These are phyloP conservation scores for Colletotrichum liaoningense DNA, from an alignment of 2,329 filamentous ascomycete species.

Conservation along the genomic window DNA sequence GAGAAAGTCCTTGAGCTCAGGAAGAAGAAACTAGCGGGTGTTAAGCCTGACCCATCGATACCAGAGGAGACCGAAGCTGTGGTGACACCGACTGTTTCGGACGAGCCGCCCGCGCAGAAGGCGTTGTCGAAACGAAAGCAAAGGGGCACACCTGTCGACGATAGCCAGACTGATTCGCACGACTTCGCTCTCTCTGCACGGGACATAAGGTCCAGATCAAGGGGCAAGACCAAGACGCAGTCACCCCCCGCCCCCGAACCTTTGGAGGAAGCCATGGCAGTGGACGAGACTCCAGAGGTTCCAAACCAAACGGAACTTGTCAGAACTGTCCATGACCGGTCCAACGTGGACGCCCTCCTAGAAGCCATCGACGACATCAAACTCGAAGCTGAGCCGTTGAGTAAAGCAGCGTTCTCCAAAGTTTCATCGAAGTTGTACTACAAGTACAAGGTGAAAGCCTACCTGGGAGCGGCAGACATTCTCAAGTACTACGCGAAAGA, in stretches of 20 bases:
- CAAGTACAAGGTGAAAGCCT: constrained; percentile 49
- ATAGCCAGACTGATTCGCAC: constrained; percentile 3
- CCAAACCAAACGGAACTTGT: not conserved
- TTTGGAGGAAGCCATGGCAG: constrained; percentile 24
- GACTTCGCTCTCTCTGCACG: constrained; percentile 8
- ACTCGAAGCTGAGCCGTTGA: constrained; percentile 37
- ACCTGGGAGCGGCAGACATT: constrained; percentile 46
- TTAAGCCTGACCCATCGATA: not conserved
- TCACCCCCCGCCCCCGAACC: not conserved
- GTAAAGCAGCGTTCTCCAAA: constrained; percentile 36
- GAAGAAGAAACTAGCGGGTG: constrained; percentile 1
- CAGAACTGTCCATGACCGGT: not conserved
- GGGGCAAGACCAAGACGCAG: constrained; percentile 26
- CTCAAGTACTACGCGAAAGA: constrained; percentile 50
- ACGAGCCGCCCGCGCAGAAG: constrained; percentile 32
- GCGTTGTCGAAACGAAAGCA: constrained; percentile 19
- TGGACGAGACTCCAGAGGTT: constrained; percentile 12
- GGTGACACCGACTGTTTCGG: not conserved
- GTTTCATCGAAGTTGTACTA: constrained; percentile 49
- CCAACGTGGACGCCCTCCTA: constrained; percentile 24
- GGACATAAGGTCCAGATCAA: constrained; percentile 25
- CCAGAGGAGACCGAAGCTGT: not conserved
- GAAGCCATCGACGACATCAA: constrained; percentile 44
- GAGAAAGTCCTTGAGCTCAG: constrained; percentile 20
- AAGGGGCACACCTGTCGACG: not conserved